Percentiles rank a stretch among this genome's conserved stretches.
These are phyloP conservation scores for Penicillium capsulatum DNA, from an alignment of 2,329 filamentous ascomycete genomes.

Conservation along the genomic window DNA sequence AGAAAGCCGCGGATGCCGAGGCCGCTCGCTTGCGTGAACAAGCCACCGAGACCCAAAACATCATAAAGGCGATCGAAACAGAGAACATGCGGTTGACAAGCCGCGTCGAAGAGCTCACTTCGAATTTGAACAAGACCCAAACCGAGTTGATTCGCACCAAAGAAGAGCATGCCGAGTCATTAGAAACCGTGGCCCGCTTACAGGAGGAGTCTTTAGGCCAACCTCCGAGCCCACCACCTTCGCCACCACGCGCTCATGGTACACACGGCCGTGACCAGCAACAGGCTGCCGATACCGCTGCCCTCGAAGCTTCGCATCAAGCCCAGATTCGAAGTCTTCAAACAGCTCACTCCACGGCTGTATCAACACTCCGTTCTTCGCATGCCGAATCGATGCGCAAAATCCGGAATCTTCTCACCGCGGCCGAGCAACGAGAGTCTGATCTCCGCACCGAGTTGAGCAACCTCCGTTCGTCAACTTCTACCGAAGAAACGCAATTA, in stretches of 20 bases:
- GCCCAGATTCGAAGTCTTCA: constrained; percentile 36
- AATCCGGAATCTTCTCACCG: constrained; percentile 32
- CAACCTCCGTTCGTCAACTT: constrained; percentile 22
- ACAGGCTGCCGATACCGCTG: constrained; percentile 11
- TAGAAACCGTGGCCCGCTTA: constrained; percentile 30
- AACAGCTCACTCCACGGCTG: constrained; percentile 34
- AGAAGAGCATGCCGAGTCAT: constrained; percentile 31
- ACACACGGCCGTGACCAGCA: constrained; percentile 4
- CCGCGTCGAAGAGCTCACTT: constrained; percentile 34
- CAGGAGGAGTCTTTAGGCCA: constrained; percentile 27
- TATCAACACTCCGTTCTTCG: constrained; percentile 36
- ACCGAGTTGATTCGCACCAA: constrained; percentile 29
- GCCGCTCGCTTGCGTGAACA: constrained; percentile 35
- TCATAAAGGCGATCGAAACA: constrained; percentile 37
- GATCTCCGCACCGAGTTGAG: constrained; percentile 32
- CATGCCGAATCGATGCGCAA: constrained; percentile 37
- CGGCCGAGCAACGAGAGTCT: constrained; percentile 35
- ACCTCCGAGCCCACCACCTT: constrained; percentile 30
- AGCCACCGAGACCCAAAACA: constrained; percentile 33
- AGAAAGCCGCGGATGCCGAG: constrained; percentile 34
- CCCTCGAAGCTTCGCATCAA: constrained; percentile 32
- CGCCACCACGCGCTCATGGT: constrained; percentile 22
- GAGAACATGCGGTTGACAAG: constrained; percentile 38
- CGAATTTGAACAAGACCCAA: constrained; percentile 30
- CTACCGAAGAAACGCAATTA: constrained; percentile 25